Percentiles rank a stretch among this genome's conserved stretches.
phyloP scores from a whole-genome alignment of 2,329 filamentous ascomycete genomes.

The Dothideomycetidae sp. region DNA sequence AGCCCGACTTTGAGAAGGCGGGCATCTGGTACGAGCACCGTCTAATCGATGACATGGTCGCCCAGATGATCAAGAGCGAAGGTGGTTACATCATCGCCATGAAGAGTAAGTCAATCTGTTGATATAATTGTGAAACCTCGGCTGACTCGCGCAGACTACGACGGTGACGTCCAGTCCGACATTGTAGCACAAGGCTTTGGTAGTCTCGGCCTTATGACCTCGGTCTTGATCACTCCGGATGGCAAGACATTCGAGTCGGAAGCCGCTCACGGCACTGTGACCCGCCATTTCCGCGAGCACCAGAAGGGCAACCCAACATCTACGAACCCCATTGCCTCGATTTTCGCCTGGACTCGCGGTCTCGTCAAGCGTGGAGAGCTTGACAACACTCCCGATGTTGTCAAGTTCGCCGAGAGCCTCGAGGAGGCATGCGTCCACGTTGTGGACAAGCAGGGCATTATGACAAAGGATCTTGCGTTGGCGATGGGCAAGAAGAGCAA shows the following conservation, averaged over 20 bases:
- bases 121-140: conserved; percentile 1
- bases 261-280: conserved; percentile 95
- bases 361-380: conserved; percentile 85
- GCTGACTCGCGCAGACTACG: conserved; percentile 57
- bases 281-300: conserved; percentile 95
- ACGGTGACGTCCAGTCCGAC: conserved; percentile 96
- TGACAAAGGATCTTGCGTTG: conserved; percentile 98
- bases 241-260: conserved; percentile 96
- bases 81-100: conserved; percentile 95
- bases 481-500: conserved; percentile 80
- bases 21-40: conserved; percentile 99
- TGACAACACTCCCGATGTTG: conserved; percentile 80
- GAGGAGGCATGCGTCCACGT: conserved; percentile 91
- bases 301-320: conserved; percentile 96
- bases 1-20: conserved; percentile 76
- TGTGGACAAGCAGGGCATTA: conserved; percentile 84
- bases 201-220: conserved; percentile 96
- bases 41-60: conserved; percentile 98
- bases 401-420: conserved; percentile 79
- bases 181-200: conserved; percentile 97
- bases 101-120: conserved; percentile 59
- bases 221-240: conserved; percentile 88
- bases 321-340: conserved; percentile 96
- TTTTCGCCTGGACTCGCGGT: conserved; percentile 97
- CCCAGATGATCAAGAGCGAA: conserved; percentile 98